Percentiles rank a stretch among this genome's conserved stretches.
Evolutionary conservation across 208 protist genomes (phyloP).

Genomic region (Leishmania amazonensis): DNA sequence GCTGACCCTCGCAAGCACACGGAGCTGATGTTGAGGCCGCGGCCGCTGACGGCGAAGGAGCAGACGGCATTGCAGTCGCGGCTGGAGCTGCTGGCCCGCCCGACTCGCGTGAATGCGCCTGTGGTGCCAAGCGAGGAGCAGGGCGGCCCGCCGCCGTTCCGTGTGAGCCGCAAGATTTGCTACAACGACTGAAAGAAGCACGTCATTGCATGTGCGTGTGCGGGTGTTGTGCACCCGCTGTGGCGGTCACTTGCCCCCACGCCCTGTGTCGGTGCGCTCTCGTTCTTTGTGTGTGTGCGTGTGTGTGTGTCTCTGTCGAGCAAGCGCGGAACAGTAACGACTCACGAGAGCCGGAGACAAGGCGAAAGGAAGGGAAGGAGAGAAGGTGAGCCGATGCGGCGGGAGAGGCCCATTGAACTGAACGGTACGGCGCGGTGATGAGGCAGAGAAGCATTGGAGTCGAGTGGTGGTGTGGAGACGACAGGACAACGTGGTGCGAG

Average conservation of each 20-base stretch:
- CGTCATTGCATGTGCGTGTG: background rate
- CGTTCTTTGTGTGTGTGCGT: background rate
- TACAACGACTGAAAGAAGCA: conserved; percentile 19
- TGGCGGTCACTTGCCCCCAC: background rate
- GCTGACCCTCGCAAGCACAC: conserved; percentile 37
- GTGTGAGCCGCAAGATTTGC: conserved; percentile 45
- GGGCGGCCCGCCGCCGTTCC: conserved; percentile 50
- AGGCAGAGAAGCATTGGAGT: background rate
- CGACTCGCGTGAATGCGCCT: conserved; percentile 48
- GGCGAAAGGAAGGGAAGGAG: background rate
- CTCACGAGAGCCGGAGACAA: background rate
- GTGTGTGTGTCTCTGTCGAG: conserved; percentile 9
- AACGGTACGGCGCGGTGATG: background rate
- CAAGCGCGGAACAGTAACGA: background rate
- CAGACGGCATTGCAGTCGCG: conserved; percentile 34
- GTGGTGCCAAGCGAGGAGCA: conserved; percentile 35
- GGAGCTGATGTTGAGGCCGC: conserved; percentile 27
- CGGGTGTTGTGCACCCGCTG: background rate
- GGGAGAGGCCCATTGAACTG: background rate
- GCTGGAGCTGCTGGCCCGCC: conserved; percentile 49
- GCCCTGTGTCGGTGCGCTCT: conserved; percentile 1
- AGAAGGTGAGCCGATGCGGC: background rate
- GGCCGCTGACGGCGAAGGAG: conserved; percentile 23
- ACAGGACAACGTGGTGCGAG: background rate
- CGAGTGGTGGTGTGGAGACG: background rate